Conservation (phyloP, 2,329 filamentous ascomycete genomes). For the Colletotrichum shisoi region DNA sequence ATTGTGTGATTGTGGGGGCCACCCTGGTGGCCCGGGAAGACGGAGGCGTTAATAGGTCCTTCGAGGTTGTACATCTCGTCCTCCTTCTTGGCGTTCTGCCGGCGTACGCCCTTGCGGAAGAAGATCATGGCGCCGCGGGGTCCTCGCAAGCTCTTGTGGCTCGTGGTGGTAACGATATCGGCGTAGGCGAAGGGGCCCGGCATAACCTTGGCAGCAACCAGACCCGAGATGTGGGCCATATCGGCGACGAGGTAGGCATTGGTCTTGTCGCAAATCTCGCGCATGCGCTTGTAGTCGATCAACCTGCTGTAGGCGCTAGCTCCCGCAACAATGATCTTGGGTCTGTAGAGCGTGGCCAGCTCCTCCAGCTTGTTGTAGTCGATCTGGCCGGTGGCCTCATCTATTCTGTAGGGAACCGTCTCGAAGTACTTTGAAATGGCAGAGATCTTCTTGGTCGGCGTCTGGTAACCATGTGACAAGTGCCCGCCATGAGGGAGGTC, state of each 20-base stretch:
- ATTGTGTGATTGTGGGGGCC: conserved; percentile 99
- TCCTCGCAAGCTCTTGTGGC: conserved; percentile 95
- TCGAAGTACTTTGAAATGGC: conserved; percentile 99
- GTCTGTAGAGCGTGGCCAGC: conserved; percentile 85
- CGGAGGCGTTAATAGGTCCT: conserved; percentile 90
- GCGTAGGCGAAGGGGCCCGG: conserved; percentile 88
- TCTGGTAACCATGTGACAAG: conserved; percentile 96
- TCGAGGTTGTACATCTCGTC: conserved; percentile 91
- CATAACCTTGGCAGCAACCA: conserved; percentile 90
- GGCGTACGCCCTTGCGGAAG: conserved; percentile 90
- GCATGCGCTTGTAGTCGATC: conserved; percentile 94
- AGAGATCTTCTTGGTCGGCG: conserved; percentile 93
- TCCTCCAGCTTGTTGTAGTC: conserved; percentile 94
- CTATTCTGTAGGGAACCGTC: conserved; percentile 91
- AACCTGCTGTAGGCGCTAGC: conserved; percentile 95
- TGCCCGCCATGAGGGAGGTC: conserved; percentile 97
- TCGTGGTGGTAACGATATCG: conserved; percentile 97
- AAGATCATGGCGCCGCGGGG: conserved; percentile 98
- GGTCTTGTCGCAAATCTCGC: conserved; percentile 86
- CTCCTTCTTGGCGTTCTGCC: conserved; percentile 83
- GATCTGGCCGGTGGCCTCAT: conserved; percentile 90
- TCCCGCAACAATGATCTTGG: conserved; percentile 94
- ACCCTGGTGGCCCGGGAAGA: conserved; percentile 98
- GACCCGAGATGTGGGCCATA: conserved; percentile 96
- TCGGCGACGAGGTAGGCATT: conserved; percentile 93